A percentile compares a stretch with the other conserved stretches of the same genome.
phyloP scores from a whole-genome alignment of 2,329 filamentous ascomycete genomes.

The Fusarium albosuccineum region DNA sequence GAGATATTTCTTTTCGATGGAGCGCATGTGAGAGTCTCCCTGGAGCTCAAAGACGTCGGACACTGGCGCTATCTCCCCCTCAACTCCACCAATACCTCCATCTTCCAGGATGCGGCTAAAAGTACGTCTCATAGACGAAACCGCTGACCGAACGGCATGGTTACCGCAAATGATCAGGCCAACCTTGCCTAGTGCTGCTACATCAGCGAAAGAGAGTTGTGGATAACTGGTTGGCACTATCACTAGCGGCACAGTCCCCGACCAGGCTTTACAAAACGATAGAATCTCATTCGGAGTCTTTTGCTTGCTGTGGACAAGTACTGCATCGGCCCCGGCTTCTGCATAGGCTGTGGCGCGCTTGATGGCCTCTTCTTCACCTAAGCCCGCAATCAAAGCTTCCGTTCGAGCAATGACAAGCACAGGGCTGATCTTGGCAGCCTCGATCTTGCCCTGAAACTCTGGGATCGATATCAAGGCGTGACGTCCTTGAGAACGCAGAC shows the following conservation, averaged over 20 bases:
- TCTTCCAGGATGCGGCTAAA: conserved; percentile 5
- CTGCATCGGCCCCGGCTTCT: background rate
- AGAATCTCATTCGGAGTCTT: background rate
- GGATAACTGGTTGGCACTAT: conserved; percentile 6
- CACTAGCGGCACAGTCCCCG: background rate
- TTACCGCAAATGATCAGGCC: background rate
- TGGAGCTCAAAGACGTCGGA: conserved; percentile 7
- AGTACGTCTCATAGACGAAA: background rate
- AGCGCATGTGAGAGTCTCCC: background rate
- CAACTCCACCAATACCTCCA: background rate
- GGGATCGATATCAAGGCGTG: background rate
- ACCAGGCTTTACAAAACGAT: background rate
- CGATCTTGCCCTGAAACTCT: conserved; percentile 3
- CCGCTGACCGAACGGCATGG: background rate
- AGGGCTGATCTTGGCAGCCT: background rate
- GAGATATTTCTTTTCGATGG: background rate
- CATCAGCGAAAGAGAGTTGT: background rate
- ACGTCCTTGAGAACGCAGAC: background rate
- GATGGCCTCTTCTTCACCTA: background rate
- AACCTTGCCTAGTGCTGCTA: background rate
- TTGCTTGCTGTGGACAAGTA: conserved; percentile 1
- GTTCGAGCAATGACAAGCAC: conserved; percentile 2
- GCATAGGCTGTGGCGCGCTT: background rate
- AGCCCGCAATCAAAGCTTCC: background rate
- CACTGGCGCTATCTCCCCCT: conserved; percentile 5